Evolutionary conservation across 2,329 filamentous ascomycete genomes (phyloP), one percentile per base, ranked within the genome.

Genomic region (Trichoderma oligosporum): DNA sequence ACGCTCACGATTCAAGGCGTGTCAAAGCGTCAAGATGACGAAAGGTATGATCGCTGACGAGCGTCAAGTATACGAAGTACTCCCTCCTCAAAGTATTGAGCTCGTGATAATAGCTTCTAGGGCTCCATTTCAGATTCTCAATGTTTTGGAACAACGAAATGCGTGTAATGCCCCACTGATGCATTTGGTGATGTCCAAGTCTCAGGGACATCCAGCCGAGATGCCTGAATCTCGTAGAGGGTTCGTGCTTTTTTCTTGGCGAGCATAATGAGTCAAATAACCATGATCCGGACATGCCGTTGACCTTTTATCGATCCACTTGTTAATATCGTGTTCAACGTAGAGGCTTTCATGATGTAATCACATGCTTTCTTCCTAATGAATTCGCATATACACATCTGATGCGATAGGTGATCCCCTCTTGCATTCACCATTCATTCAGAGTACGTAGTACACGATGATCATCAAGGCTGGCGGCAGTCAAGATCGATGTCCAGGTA

Each of bases 11-110:
- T 57, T 49, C 38, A 22, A 44, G 8, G 35, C 31, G 45, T 48
- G 45, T 16, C 45, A 48, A 46, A 44, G 45, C 45, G 53, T 57
- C 54, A 57, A 25, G 47, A 57, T 57, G 38, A 57, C 45, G 29
- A 44, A 49, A 41, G 44, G 29, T 18, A 8, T 8, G 35, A 48
- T 12, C 18, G 53, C 45, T 25, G n/a, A 38, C 18, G 29, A 33
- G 27, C 51, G n/a, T n/a, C 12, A 6, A 18, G 22, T 16, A 18
- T n/a, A 22, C 29, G n/a, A 12, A 12, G 33, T 35, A 27, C 20
- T 24, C 36, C 36, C 38, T 38, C 29, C 38, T 29, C 31, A 31
- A 27, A 55, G 16, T 3, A 29, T 55, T 8, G 35, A 38, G 22
- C 16, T 27, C 6, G 52, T 22, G 33, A n/a, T 29, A 27, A 38